Evolutionary conservation across 208 protist genomes (phyloP), one percentile per base, ranked within the genome.

Genomic region (Zelonia costaricensis): DNA sequence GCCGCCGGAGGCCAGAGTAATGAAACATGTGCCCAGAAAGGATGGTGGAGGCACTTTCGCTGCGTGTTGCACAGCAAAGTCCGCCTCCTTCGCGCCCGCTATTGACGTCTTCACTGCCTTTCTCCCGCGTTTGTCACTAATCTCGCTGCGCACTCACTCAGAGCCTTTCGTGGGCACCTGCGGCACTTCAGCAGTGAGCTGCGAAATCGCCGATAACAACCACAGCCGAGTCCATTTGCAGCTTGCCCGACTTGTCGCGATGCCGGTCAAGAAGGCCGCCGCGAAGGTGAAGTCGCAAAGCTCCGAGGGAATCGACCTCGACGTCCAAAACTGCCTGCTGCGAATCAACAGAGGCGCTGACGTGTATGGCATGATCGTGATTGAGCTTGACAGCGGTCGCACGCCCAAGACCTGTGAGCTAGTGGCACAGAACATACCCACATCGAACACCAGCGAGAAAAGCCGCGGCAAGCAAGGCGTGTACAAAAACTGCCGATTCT

Each of bases 401-500:
- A 57, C 68, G 23, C 89, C 89, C 3, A 95, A 88, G 51, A 57
- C 80, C 1, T 91, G 84, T 57, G 89, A 92, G 36, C n/a, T 90
- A 10, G 85, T 91, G 57, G 57, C 78, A 22, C 76, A 80, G 51
- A 86, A 76, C 28, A 82, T 69, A 49, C 48, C 76, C 9, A 46
- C 48, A 27, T 53, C 67, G 12, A 69, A 31, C 27, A 56, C 46
- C 12, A 80, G 51, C 5, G 89, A 89, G 33, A 88, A 83, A 31
- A 81, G 71, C 47, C 73, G 65, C 20, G 56, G 42, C 3, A 92
- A 90, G 46, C 76, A 84, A 60, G 56, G 46, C 33, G 73, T 66
- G n/a, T 84, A 76, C 52, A 86, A 78, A 68, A 78, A 82, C 30
- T 82, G 69, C 45, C 69, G 71, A 18, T 80, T 95, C 61, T 46